Evolutionary conservation across 495 filamentous ascomycete genomes (phyloP), one percentile per base, ranked within the genome.

Genomic region (Hypoxylon lienhwacheense): DNA sequence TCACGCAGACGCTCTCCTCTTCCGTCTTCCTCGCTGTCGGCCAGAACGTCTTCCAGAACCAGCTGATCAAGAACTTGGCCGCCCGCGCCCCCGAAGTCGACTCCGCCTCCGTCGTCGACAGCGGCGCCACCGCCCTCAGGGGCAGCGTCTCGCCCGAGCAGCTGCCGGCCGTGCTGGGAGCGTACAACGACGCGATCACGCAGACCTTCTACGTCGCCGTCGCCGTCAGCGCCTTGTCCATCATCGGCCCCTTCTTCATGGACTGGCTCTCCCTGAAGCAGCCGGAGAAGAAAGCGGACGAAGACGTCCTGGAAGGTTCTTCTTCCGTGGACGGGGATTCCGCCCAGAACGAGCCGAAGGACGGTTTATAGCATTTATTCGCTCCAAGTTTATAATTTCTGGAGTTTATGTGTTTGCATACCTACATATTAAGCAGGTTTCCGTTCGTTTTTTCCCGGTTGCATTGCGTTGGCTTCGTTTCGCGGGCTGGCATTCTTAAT

Each of bases 251-350:
- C 3, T 51, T 80, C 2, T 72, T 78, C 5, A 74, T 91, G 12
- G 81, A 92, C 66, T 95, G 89, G 90, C 80, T 79, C 56, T 85
- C 79, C 20, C 85, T 96, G 22, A 92, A 91, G 22, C 44, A 55
- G 12, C 53, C 43, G 12, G 44, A 39, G 22, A 49, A 47, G 17
- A 36, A 55, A 31, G 1, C 44, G 4, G 1, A 28, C 2, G 53
- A 55, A 0, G 45, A 34, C 11, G 12, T 7, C 15, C 16, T 25
- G 5, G 44, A 55, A n/a, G 43, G 36, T 15, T 41, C 47, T 3
- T n/a, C n/a, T n/a, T 42, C 36, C 28, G 26, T 32, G 12, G 35
- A 41, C 10, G 35, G 16, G 3, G 33, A 46, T 7, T 33, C 52
- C 3, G 7, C 21, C 3, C 26, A 44, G 10, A 26, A 44, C 22